Conservation (phyloP, 2,329 filamentous ascomycete genomes). For the Ophiosphaerella herpotricha region DNA sequence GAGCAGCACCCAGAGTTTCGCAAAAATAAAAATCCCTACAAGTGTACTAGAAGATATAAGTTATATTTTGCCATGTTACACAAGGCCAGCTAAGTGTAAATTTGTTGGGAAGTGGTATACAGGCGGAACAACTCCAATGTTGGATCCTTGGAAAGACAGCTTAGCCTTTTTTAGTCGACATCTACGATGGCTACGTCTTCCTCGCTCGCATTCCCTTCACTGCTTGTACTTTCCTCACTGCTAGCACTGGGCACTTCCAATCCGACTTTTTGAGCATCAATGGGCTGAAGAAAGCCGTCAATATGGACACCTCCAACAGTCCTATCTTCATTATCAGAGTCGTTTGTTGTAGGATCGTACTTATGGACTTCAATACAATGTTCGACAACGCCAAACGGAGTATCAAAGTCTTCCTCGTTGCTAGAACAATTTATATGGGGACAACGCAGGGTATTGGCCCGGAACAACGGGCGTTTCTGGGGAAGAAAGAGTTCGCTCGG, state of each 20-base stretch:
- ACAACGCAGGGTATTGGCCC: constrained; percentile 32
- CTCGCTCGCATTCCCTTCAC: constrained; percentile 4
- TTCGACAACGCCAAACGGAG: constrained; percentile 41
- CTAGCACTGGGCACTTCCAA: constrained; percentile 25
- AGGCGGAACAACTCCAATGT: no score
- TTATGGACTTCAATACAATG: constrained; percentile 56
- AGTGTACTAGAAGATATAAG: no score
- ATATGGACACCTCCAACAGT: constrained; percentile 67
- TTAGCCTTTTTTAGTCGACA: neutral
- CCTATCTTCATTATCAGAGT: constrained; percentile 51
- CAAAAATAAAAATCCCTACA: no score
- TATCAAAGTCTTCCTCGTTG: constrained; percentile 29
- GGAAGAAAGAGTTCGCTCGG: neutral
- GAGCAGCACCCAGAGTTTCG: no score
- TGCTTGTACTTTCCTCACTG: constrained; percentile 16
- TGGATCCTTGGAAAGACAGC: no score
- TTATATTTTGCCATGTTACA: no score
- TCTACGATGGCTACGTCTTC: neutral
- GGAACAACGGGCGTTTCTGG: constrained; percentile 34
- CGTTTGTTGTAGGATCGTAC: constrained; percentile 46
- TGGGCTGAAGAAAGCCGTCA: constrained; percentile 67
- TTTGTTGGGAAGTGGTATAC: no score
- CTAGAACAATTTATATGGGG: constrained; percentile 39
- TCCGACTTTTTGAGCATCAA: constrained; percentile 47
- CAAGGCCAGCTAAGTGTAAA: no score